These are phyloP conservation scores for Cladophialophora bantiana DNA, from an alignment of 2,329 filamentous ascomycete species.

Conservation along the genomic window DNA sequence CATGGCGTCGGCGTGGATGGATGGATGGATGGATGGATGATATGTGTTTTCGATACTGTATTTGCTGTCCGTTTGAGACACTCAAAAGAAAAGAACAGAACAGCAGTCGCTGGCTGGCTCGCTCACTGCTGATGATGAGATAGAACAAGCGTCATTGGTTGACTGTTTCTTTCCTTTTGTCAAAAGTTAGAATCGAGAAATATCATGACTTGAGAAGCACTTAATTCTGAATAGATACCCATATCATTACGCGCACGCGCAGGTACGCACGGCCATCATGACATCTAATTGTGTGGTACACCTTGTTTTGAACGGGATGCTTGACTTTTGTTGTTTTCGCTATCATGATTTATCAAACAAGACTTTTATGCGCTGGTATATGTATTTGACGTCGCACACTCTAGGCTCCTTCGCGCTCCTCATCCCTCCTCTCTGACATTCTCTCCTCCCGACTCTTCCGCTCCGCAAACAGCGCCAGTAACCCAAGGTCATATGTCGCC, in stretches of 20 bases:
- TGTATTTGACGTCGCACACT: not conserved
- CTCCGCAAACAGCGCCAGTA: constrained; percentile 50
- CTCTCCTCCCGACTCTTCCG: constrained; percentile 30
- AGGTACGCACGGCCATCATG: no score
- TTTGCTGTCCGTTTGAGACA: no score
- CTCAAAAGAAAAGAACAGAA: no score
- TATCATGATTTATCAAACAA: no score
- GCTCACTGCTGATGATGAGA: not conserved
- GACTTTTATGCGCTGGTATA: not conserved
- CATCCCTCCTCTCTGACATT: constrained; percentile 11
- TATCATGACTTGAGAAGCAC: no score
- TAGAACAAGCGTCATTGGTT: no score
- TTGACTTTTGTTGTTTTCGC: not conserved
- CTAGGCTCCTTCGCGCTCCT: constrained; percentile 12
- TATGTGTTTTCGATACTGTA: not conserved
- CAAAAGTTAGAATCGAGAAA: no score
- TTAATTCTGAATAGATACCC: no score
- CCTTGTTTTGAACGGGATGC: not conserved
- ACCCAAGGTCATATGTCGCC: constrained; percentile 64
- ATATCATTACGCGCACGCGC: no score
- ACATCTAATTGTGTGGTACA: not conserved
- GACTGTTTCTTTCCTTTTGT: no score
- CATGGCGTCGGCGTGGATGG: not conserved
- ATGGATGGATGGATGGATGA: not conserved
- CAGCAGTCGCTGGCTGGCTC: not conserved